A percentile compares a stretch with the other conserved stretches of the same genome.
Evolutionary conservation across 1,284 basidiomycete genomes (phyloP).

Genomic region (Tylopilus orsonianus): DNA sequence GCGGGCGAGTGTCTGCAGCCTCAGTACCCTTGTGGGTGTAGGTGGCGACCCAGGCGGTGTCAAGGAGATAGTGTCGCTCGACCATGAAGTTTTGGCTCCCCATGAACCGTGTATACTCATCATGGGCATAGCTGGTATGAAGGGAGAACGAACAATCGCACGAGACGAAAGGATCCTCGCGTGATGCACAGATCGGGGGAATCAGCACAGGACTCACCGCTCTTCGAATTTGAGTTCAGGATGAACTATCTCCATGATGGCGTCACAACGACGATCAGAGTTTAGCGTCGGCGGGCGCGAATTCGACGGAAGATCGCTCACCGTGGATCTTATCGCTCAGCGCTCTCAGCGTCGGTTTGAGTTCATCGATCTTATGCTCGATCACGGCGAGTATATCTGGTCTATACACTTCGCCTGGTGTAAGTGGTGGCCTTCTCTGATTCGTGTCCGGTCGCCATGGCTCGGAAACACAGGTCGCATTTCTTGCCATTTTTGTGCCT

Average conservation of each 20-base stretch:
- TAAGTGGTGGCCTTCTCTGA: constrained; percentile 15
- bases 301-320: too few species aligned
- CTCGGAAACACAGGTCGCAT: neutral
- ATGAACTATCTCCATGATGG: too few species aligned
- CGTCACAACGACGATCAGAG: too few species aligned
- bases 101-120: constrained; percentile 57
- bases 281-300: too few species aligned
- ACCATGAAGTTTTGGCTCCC: constrained; percentile 58
- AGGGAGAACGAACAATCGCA: neutral
- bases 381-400: constrained; percentile 52
- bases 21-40: constrained; percentile 37
- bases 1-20: neutral
- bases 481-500: neutral
- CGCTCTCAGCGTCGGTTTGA: constrained; percentile 53
- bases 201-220: constrained; percentile 39
- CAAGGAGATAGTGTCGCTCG: constrained; percentile 52
- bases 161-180: neutral
- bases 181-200: neutral
- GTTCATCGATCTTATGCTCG: constrained; percentile 51
- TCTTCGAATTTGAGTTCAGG: constrained; percentile 62
- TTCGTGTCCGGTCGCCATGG: constrained; percentile 25
- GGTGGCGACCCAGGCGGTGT: constrained; percentile 72
- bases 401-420: constrained; percentile 26
- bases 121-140: constrained; percentile 46
- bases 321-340: constrained; percentile 73